Conservation (phyloP, 139 green algal species). For the Mesotaenium endlicherianum region DNA sequence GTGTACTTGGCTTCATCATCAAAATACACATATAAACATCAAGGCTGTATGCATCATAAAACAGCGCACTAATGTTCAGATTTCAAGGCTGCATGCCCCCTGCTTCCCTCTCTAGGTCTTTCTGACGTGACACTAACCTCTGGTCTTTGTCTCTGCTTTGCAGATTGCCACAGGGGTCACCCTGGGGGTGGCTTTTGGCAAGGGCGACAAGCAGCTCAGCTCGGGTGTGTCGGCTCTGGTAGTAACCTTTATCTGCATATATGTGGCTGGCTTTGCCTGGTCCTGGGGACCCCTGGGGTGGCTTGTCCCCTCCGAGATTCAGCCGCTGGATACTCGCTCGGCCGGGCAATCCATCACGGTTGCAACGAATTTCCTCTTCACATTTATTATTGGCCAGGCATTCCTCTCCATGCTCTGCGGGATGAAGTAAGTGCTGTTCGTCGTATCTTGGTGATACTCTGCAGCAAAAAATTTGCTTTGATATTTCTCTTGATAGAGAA, state of each 20-base stretch:
- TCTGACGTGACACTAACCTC: too few species aligned
- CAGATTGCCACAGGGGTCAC: slow-evolving; percentile 40
- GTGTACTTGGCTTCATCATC: too few species aligned
- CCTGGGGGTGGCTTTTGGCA: slow-evolving; percentile 20
- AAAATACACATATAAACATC: too few species aligned
- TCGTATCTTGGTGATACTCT: too few species aligned
- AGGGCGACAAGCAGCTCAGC: slow-evolving; percentile 6
- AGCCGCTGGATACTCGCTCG: slow-evolving; percentile 41
- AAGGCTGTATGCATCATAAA: too few species aligned
- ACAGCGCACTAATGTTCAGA: too few species aligned
- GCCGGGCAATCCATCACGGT: slow-evolving; percentile 42
- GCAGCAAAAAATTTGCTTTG: too few species aligned
- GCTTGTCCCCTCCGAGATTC: slow-evolving; percentile 52
- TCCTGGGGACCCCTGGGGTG: slow-evolving; percentile 74
- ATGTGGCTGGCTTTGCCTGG: slow-evolving; percentile 73
- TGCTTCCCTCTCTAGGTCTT: too few species aligned
- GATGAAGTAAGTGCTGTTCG: slow-evolving; percentile 51
- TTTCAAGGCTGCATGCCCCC: too few species aligned
- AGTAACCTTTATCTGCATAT: slow-evolving; percentile 75
- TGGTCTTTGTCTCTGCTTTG: too few species aligned
- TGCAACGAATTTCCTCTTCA: slow-evolving; percentile 43
- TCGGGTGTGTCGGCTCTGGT: slow-evolving; percentile 55
- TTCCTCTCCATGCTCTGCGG: slow-evolving; percentile 51
- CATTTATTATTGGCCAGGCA: slow-evolving; percentile 42
- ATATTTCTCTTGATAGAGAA: too few species aligned